Evolutionary conservation across 495 filamentous ascomycete species (phyloP).

Genomic region (Aspergillus leporis): DNA sequence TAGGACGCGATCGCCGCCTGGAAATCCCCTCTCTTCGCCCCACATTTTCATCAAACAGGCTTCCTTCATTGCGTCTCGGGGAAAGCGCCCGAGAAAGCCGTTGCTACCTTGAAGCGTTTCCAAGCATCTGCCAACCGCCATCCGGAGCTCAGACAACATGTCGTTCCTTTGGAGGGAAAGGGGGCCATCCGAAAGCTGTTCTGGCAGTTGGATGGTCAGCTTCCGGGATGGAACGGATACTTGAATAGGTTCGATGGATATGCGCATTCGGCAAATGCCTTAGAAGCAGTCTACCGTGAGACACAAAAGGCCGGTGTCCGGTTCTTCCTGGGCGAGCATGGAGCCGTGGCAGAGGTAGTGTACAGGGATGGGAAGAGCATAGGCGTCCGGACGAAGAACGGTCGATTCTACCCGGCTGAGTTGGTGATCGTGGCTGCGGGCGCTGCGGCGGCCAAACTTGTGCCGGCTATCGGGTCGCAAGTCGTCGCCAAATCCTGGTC

Average conservation of each 20-base stretch:
- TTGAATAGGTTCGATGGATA: conserved; percentile 56
- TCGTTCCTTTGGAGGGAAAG: conserved; percentile 32
- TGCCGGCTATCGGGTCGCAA: conserved; percentile 40
- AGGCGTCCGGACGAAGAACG: conserved; percentile 38
- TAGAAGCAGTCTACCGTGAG: conserved; percentile 30
- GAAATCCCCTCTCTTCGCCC: conserved; percentile 52
- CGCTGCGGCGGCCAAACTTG: conserved; percentile 37
- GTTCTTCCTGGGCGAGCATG: conserved; percentile 37
- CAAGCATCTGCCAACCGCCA: conserved; percentile 41
- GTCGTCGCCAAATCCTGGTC: conserved; percentile 53
- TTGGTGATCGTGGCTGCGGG: conserved; percentile 47
- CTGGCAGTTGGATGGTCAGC: conserved; percentile 47
- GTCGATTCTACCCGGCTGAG: conserved; percentile 35
- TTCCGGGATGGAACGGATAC: conserved; percentile 56
- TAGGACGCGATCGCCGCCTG: conserved; percentile 52
- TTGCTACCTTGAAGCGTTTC: conserved; percentile 46
- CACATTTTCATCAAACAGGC: conserved; percentile 55
- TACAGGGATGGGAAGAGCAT: conserved; percentile 28
- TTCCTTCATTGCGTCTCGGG: conserved; percentile 52
- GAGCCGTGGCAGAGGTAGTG: conserved; percentile 24
- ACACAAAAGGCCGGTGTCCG: conserved; percentile 33
- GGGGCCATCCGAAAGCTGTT: conserved; percentile 39
- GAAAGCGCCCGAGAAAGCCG: conserved; percentile 47
- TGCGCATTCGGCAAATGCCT: conserved; percentile 49
- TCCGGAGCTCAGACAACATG: conserved; percentile 33